Conservation (phyloP, 192 early-diverging fungal species). For the Rhizophagus prolifer region DNA sequence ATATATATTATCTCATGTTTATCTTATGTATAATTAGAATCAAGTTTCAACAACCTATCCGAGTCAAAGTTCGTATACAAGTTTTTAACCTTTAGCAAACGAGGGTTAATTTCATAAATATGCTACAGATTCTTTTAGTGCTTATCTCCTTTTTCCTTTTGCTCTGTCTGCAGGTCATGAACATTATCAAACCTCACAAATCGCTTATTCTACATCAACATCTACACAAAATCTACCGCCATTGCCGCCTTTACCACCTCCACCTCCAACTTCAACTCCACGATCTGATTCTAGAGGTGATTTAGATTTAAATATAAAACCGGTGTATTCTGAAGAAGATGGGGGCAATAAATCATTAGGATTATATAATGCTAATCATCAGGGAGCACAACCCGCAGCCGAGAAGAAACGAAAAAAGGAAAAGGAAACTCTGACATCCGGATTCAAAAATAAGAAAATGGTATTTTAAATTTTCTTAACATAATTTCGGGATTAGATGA, state of each 20-base stretch:
- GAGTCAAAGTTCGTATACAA: not conserved
- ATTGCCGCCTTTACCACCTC: slow-evolving; percentile 4
- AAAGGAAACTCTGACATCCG: slow-evolving; percentile 7
- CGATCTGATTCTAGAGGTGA: not conserved
- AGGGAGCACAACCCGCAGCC: no score
- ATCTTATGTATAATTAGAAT: not conserved
- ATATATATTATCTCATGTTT: no score
- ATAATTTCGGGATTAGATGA: not conserved
- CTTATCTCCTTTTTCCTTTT: not conserved
- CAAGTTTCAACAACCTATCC: slow-evolving; percentile 6
- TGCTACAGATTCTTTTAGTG: not conserved
- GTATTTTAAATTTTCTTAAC: not conserved
- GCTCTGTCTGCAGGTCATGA: not conserved
- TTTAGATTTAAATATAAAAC: not conserved
- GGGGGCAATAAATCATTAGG: not conserved
- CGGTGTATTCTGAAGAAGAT: slow-evolving; percentile 4
- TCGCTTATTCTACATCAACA: not conserved
- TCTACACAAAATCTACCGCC: not conserved
- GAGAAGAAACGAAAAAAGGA: slow-evolving; percentile 17
- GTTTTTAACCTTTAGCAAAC: not conserved
- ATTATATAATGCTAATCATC: not conserved
- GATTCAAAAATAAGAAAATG: slow-evolving; percentile 22
- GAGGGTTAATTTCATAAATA: not conserved
- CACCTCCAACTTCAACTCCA: not conserved
- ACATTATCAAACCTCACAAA: not conserved